phyloP scores from a whole-genome alignment of 192 early-diverging fungal species.

The Linnemannia elongata region DNA sequence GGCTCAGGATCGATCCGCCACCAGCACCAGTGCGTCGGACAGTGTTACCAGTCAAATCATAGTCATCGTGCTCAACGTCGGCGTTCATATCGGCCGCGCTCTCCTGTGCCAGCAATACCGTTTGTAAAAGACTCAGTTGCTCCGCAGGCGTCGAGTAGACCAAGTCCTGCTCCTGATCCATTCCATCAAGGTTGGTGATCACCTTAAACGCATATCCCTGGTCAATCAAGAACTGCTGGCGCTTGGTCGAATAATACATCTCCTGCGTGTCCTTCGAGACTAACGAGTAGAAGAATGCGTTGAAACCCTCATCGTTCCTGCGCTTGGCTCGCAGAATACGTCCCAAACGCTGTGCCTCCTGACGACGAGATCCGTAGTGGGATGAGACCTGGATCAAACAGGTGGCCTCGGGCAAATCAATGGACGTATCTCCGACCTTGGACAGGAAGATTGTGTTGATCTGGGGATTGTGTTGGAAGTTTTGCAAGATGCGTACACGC shows the following conservation, averaged over 20 bases:
- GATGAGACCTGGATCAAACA: slow-evolving; percentile 99
- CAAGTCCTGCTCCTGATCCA: slow-evolving; percentile 82
- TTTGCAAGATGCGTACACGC: slow-evolving; percentile 90
- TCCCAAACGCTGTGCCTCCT: slow-evolving; percentile 97
- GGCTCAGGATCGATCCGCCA: slow-evolving; percentile 59
- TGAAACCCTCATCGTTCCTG: slow-evolving; percentile 93
- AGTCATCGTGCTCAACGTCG: slow-evolving; percentile 74
- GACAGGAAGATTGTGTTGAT: slow-evolving; percentile 92
- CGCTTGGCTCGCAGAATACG: slow-evolving; percentile 96
- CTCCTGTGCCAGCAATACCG: slow-evolving; percentile 84
- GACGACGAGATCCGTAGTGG: slow-evolving; percentile 97
- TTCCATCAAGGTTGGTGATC: slow-evolving; percentile 95
- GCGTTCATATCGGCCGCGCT: slow-evolving; percentile 67
- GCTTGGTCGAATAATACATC: slow-evolving; percentile 97
- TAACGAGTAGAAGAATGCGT: slow-evolving; percentile 99
- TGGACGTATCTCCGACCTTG: slow-evolving; percentile 98
- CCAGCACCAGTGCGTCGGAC: slow-evolving; percentile 55
- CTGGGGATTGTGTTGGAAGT: slow-evolving; percentile 94
- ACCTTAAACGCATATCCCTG: slow-evolving; percentile 99
- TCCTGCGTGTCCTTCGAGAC: slow-evolving; percentile 99
- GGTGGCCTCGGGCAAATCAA: slow-evolving; percentile 98
- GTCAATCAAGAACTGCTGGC: slow-evolving; percentile 99
- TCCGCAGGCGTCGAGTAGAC: slow-evolving; percentile 80
- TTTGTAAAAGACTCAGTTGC: slow-evolving; percentile 89
- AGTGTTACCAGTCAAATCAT: slow-evolving; percentile 64